A percentile compares a stretch with the other conserved stretches of the same genome.
Evolutionary conservation across 2,329 filamentous ascomycete genomes (phyloP).

Genomic region (Trematosphaeria pertusa): DNA sequence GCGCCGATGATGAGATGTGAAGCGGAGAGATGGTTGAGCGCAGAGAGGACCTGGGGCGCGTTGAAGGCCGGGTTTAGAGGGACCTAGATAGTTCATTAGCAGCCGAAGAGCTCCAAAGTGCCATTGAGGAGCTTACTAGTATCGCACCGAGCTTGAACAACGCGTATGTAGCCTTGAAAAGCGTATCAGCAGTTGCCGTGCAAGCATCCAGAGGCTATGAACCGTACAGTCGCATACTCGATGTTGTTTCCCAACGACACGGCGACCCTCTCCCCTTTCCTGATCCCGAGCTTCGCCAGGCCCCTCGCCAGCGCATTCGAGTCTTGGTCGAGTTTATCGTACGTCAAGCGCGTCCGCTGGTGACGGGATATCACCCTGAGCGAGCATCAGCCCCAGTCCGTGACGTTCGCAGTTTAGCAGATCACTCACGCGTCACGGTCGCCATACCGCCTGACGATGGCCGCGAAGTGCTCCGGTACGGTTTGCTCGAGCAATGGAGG

Average conservation of each 20-base stretch:
- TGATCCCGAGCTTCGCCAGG: constrained; percentile 72
- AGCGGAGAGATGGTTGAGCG: constrained; percentile 76
- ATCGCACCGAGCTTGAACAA: constrained; percentile 94
- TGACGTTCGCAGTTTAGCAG: no score
- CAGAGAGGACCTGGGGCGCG: constrained; percentile 75
- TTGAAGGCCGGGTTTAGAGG: constrained; percentile 93
- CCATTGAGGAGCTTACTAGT: no score
- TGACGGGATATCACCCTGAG: constrained; percentile 63
- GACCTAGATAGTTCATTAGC: no score
- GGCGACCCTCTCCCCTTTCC: constrained; percentile 83
- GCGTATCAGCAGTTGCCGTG: constrained; percentile 18
- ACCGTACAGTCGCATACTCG: constrained; percentile 76
- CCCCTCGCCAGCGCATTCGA: constrained; percentile 80
- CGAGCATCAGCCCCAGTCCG: constrained; percentile 15
- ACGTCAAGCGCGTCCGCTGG: constrained; percentile 73
- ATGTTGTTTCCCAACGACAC: constrained; percentile 85
- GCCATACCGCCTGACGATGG: constrained; percentile 68
- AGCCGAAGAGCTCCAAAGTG: no score
- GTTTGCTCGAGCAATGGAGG: constrained; percentile 72
- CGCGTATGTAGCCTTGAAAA: constrained; percentile 72
- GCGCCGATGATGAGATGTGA: constrained; percentile 82
- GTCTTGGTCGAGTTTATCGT: constrained; percentile 73
- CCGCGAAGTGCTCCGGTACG: constrained; percentile 74
- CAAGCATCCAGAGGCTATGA: background rate
- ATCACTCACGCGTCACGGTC: constrained; percentile 65